A percentile compares a stretch with the other conserved stretches of the same genome.
These are phyloP conservation scores for Tuber umbilicatum DNA, from an alignment of 495 filamentous ascomycete species.

Conservation along the genomic window DNA sequence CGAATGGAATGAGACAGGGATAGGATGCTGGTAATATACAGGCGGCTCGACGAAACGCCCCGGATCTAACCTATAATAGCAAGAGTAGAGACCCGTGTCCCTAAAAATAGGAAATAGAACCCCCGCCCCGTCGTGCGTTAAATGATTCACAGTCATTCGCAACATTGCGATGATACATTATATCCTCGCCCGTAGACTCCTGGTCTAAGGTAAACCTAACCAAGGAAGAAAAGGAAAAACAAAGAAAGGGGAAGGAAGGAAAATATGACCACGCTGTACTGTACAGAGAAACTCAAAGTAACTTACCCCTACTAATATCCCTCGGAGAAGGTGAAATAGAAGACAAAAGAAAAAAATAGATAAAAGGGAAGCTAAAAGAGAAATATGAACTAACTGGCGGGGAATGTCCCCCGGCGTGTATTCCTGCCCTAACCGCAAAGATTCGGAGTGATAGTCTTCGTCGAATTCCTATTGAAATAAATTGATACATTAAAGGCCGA, in stretches of 20 bases:
- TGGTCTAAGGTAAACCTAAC: not conserved
- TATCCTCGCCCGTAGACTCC: not conserved
- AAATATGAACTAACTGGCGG: not conserved
- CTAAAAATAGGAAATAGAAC: not conserved
- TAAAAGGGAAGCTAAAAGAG: too few species aligned
- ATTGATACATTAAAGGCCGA: too few species aligned
- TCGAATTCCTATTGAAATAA: too few species aligned
- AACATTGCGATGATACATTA: not conserved
- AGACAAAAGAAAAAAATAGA: too few species aligned
- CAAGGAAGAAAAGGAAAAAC: not conserved
- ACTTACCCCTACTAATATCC: not conserved
- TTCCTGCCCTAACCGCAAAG: too few species aligned
- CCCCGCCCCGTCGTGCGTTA: accelerated
- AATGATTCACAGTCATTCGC: not conserved
- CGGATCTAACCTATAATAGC: not conserved
- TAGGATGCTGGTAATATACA: not conserved
- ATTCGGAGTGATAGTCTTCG: too few species aligned
- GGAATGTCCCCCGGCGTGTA: not conserved
- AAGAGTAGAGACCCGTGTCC: not conserved
- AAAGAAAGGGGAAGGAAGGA: not conserved
- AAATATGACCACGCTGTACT: not conserved
- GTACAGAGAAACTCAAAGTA: not conserved
- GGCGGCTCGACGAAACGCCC: not conserved
- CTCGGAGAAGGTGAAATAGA: not conserved
- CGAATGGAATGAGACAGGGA: not conserved